Percentiles rank a stretch among this genome's conserved stretches.
phyloP scores from a whole-genome alignment of 768 basidiomycete genomes.

The Rhodotorula sphaerocarpa region DNA sequence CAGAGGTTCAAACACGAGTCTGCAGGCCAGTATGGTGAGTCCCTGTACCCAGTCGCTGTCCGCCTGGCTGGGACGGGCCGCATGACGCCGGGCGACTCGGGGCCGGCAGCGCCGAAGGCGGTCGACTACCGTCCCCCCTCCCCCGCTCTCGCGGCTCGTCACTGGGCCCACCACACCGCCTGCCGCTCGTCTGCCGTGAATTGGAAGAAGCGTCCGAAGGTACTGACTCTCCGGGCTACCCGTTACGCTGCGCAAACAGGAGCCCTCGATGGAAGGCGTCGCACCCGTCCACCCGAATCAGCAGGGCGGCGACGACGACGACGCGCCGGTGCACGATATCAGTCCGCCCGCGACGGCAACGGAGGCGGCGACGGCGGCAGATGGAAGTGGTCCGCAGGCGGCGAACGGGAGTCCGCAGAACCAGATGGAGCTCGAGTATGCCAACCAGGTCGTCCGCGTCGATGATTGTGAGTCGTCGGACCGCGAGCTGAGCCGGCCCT shows the following conservation, averaged over 20 bases:
- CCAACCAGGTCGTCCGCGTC: slow-evolving; percentile 17
- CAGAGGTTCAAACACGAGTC: too few relatives aligned
- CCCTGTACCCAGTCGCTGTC: background rate
- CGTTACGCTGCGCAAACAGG: slow-evolving; percentile 1
- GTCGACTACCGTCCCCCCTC: slow-evolving; percentile 4
- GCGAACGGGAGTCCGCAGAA: background rate
- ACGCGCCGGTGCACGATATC: slow-evolving; percentile 10
- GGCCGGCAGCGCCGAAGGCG: background rate
- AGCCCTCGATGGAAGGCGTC: slow-evolving; percentile 20
- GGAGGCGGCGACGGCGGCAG: background rate
- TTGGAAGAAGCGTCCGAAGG: too few relatives aligned
- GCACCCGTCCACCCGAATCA: background rate
- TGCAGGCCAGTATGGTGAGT: background rate
- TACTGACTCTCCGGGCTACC: background rate
- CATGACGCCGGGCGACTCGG: too few relatives aligned
- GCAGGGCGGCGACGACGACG: background rate
- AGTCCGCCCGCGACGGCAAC: background rate
- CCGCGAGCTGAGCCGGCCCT: background rate
- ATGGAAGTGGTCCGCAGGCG: background rate
- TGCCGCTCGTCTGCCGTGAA: background rate
- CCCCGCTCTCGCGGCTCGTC: background rate
- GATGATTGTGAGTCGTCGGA: slow-evolving; percentile 6
- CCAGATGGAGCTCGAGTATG: slow-evolving; percentile 7
- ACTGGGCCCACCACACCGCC: background rate
- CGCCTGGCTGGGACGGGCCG: too few relatives aligned